phyloP scores from a whole-genome alignment of 805 yeast species.

The Metschnikowia continentalis region DNA sequence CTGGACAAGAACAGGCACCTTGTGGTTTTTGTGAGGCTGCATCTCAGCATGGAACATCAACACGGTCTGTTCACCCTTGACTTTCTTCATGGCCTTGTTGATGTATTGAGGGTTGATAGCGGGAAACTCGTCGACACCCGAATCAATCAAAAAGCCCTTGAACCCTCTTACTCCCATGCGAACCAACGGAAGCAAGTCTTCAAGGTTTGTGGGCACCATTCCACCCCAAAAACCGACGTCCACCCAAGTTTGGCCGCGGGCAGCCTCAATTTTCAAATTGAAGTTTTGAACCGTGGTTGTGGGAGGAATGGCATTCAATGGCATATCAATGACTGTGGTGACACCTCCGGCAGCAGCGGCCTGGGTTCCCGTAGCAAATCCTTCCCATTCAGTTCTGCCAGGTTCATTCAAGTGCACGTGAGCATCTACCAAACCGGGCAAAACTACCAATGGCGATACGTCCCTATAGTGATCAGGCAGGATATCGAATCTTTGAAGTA shows the following conservation, averaged over 20 bases:
- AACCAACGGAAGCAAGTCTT: conserved; percentile 69
- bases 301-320: conserved; percentile 92
- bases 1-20: conserved; percentile 23
- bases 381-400: conserved; percentile 98
- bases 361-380: conserved; percentile 92
- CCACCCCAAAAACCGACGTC: conserved; percentile 98
- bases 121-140: conserved; percentile 97
- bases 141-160: conserved; percentile 87
- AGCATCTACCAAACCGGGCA: conserved; percentile 91
- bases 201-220: conserved; percentile 71
- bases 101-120: conserved; percentile 66
- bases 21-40: conserved; percentile 40
- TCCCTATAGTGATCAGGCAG: conserved; percentile 41
- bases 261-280: conserved; percentile 71
- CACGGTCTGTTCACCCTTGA: conserved; percentile 62
- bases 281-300: conserved; percentile 81
- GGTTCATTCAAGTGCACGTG: conserved; percentile 96
- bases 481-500: conserved; percentile 42
- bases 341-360: conserved; percentile 97
- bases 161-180: conserved; percentile 89
- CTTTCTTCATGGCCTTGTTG: conserved; percentile 56
- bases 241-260: conserved; percentile 80
- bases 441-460: conserved; percentile 58
- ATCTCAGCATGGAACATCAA: conserved; percentile 93
- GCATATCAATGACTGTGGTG: conserved; percentile 95